phyloP scores from a whole-genome alignment of 1,139 yeast genomes.

The Nakaseomyces kungkrabaensis region DNA sequence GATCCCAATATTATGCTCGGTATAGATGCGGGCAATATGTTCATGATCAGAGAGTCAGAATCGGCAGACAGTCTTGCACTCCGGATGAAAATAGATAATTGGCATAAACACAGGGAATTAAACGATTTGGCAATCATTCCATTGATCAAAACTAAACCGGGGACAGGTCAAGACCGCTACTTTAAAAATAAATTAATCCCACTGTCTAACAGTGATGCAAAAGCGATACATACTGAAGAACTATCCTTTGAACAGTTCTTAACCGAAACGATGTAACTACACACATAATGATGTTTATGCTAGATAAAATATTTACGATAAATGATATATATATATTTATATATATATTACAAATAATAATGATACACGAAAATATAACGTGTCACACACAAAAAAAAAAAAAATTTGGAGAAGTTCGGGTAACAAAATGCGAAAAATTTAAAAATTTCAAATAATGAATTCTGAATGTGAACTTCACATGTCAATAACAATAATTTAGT shows the following conservation, averaged over 20 bases:
- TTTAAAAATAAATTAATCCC: constrained; percentile 11
- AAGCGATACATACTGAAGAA: constrained; percentile 10
- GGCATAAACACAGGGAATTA: not conserved
- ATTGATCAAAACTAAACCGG: constrained; percentile 9
- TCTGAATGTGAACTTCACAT: too few species aligned
- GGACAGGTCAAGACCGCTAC: constrained; percentile 15
- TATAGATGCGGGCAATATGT: constrained; percentile 13
- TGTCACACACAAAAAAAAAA: too few species aligned
- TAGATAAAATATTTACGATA: too few species aligned
- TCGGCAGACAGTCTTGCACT: not conserved
- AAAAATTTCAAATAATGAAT: too few species aligned
- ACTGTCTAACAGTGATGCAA: constrained; percentile 3
- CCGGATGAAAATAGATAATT: not conserved
- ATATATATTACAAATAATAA: too few species aligned
- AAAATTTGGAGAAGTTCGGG: too few species aligned
- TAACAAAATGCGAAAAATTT: too few species aligned
- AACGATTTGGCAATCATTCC: constrained; percentile 4
- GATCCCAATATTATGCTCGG: constrained; percentile 3
- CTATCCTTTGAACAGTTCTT: constrained; percentile 9
- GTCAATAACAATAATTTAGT: too few species aligned
- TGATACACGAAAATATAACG: too few species aligned
- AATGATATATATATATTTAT: too few species aligned
- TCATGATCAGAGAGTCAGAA: constrained; percentile 8
- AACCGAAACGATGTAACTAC: not conserved
- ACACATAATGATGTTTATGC: not conserved